A percentile compares a stretch with the other conserved stretches of the same genome.
These are phyloP conservation scores for Hirsutella thompsonii DNA, from an alignment of 2,329 filamentous ascomycete species.

Conservation along the genomic window DNA sequence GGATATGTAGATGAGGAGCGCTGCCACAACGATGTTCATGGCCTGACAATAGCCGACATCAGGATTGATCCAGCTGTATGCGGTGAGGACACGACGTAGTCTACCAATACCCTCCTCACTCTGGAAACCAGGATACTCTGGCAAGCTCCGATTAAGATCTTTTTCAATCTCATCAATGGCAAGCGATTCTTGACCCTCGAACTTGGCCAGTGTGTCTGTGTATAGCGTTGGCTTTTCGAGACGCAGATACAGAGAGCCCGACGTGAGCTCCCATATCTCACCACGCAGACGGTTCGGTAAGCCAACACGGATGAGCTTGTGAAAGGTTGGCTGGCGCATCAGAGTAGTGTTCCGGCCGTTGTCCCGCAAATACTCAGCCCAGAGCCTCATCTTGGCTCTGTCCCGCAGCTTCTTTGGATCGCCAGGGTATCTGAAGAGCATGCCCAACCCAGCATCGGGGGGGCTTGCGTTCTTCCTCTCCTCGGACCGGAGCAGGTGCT, in stretches of 20 bases:
- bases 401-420: conserved; percentile 90
- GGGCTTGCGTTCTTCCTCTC: conserved; percentile 41
- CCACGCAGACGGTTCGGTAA: conserved; percentile 85
- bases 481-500: conserved; percentile 58
- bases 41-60: conserved; percentile 98
- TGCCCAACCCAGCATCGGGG: conserved; percentile 87
- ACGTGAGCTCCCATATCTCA: conserved; percentile 92
- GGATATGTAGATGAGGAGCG: conserved; percentile 97
- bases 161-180: conserved; percentile 99
- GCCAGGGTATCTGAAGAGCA: conserved; percentile 87
- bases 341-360: conserved; percentile 89
- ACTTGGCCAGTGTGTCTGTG: conserved; percentile 70
- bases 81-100: conserved; percentile 79
- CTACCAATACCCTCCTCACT: conserved; percentile 89
- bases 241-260: conserved; percentile 78
- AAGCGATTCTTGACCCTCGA: conserved; percentile 73
- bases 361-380: conserved; percentile 92
- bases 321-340: conserved; percentile 90
- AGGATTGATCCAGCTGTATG: conserved; percentile 93
- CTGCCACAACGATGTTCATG: conserved; percentile 98
- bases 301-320: conserved; percentile 92
- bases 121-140: conserved; percentile 95
- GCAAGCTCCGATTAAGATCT: conserved; percentile 88
- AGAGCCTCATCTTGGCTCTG: conserved; percentile 91
- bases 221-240: conserved; percentile 79